A percentile compares a stretch with the other conserved stretches of the same genome.
These are phyloP conservation scores for Aureobasidium subglaciale DNA, from an alignment of 2,329 filamentous ascomycete species.

Conservation along the genomic window DNA sequence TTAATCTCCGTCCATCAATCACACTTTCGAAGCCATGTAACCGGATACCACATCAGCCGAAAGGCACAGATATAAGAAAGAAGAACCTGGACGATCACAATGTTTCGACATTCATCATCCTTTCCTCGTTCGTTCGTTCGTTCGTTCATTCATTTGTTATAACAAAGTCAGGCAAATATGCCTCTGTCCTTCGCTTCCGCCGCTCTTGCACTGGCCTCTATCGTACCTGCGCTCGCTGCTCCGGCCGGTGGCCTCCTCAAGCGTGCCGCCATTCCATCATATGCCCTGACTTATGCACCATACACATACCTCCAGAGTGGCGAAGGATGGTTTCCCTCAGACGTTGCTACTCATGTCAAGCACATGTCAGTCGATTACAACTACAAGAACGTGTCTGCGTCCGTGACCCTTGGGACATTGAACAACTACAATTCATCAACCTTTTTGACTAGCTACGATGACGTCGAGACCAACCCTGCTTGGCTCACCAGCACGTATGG, in stretches of 20 bases:
- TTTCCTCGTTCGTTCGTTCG: neutral
- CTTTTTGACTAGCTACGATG: slow-evolving; percentile 5
- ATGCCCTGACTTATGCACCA: slow-evolving; percentile 11
- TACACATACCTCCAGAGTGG: slow-evolving; percentile 5
- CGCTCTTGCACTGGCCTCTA: neutral
- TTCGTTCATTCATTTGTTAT: neutral
- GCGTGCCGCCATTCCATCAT: slow-evolving; percentile 6
- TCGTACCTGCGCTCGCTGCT: neutral
- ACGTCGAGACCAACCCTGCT: slow-evolving; percentile 9
- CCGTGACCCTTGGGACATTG: slow-evolving; percentile 3
- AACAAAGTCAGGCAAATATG: neutral
- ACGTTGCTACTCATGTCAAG: slow-evolving; percentile 7
- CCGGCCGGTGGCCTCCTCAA: neutral
- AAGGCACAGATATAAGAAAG: neutral
- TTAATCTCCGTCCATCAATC: neutral
- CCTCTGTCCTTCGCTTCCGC: neutral
- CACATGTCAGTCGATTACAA: slow-evolving; percentile 8
- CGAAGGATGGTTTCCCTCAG: slow-evolving; percentile 9
- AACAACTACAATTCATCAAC: neutral
- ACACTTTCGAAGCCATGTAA: neutral
- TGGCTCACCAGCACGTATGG: slow-evolving; percentile 6
- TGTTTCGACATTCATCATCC: neutral
- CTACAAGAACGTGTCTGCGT: neutral
- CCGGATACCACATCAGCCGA: neutral
- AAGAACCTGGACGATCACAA: neutral